Evolutionary conservation across 768 basidiomycete genomes (phyloP).

Genomic region (Xanthoconium stramineum): DNA sequence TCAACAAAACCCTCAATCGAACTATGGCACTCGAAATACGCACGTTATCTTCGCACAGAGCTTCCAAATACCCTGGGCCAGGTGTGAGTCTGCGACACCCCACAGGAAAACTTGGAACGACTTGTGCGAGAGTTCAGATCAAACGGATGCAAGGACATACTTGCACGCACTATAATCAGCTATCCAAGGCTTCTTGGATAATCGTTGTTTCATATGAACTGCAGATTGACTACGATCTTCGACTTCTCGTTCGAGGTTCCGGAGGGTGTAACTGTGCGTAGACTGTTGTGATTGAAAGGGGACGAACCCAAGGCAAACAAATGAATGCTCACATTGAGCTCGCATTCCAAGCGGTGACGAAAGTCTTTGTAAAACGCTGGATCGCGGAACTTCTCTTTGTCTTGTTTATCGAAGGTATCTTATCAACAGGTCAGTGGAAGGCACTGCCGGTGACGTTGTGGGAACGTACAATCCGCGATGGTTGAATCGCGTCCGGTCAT

Average conservation of each 20-base stretch:
- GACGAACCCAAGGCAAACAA: not conserved
- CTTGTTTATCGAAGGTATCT: constrained; percentile 45
- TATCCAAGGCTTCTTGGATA: constrained; percentile 59
- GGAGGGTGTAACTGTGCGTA: constrained; percentile 41
- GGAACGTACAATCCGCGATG: constrained; percentile 41
- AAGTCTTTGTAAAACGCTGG: constrained; percentile 46
- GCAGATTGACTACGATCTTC: constrained; percentile 34
- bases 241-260: constrained; percentile 35
- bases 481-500: constrained; percentile 36
- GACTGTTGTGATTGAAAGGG: constrained; percentile 1
- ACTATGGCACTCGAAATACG: not conserved
- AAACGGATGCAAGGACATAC: not conserved
- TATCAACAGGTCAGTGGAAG: not conserved
- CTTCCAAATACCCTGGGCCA: constrained; percentile 66
- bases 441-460: not conserved
- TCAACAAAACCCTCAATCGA: not conserved
- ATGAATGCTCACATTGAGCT: constrained; percentile 36
- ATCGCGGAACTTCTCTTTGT: constrained; percentile 49
- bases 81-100: constrained; percentile 64
- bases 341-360: constrained; percentile 44
- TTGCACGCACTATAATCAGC: constrained; percentile 38
- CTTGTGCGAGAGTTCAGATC: not conserved
- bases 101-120: constrained; percentile 58
- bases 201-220: constrained; percentile 45
- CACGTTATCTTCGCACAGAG: constrained; percentile 58